These are phyloP conservation scores for Juglanconis oblonga DNA, from an alignment of 2,329 filamentous ascomycete genomes.

Conservation along the genomic window DNA sequence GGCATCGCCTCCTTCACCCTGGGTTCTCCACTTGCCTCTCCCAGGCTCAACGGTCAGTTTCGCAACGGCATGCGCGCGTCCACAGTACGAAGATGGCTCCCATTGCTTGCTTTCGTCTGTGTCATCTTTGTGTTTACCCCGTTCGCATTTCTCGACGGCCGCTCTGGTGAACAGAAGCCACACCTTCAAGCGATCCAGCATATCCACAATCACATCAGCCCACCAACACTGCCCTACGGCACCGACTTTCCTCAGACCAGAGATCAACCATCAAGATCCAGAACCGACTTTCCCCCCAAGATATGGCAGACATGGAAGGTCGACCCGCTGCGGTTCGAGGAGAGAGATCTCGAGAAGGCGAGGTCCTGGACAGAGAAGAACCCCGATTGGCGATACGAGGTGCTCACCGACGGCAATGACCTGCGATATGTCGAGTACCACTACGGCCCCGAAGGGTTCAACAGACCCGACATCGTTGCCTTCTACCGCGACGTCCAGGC, in stretches of 20 bases:
- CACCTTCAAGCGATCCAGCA: conserved; percentile 33
- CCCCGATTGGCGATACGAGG: conserved; percentile 63
- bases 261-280: conserved; percentile 7
- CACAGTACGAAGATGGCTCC: conserved; percentile 32
- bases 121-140: conserved; percentile 38
- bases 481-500: conserved; percentile 58
- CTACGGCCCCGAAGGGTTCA: conserved; percentile 62
- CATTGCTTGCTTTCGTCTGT: conserved; percentile 44
- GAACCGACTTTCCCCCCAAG: conserved; percentile 54
- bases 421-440: conserved; percentile 65
- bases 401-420: conserved; percentile 67
- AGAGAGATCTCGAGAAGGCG: conserved; percentile 57
- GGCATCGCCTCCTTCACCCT: conserved; percentile 2
- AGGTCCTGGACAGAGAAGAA: conserved; percentile 66
- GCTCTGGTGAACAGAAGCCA: background rate
- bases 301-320: conserved; percentile 78
- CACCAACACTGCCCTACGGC: conserved; percentile 2
- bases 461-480: conserved; percentile 63
- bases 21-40: conserved; percentile 22
- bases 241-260: conserved; percentile 23
- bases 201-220: conserved; percentile 38
- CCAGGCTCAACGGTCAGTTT: conserved; percentile 27
- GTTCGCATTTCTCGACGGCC: background rate
- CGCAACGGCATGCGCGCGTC: conserved; percentile 26
- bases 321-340: conserved; percentile 62